Conservation (phyloP, 2,329 filamentous ascomycete genomes). For the Ophiosphaerella korrae region DNA sequence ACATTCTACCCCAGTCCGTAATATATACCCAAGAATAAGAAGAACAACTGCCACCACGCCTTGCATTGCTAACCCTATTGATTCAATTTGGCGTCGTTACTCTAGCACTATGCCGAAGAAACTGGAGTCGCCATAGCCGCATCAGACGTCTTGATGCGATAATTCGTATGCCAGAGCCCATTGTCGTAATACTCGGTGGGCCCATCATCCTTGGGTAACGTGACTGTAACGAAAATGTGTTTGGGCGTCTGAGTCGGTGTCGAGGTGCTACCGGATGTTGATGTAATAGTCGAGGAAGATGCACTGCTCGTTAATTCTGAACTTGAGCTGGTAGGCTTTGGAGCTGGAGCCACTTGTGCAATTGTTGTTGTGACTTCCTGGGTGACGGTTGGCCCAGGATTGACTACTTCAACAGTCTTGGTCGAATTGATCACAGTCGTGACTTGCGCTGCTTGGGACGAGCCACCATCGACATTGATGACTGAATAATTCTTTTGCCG, state of each 20-base stretch:
- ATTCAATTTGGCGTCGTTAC: background rate
- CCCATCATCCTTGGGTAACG: conserved; percentile 27
- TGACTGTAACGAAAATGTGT: conserved; percentile 38
- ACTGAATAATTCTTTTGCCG: conserved; percentile 44
- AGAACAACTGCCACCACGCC: background rate
- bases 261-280: conserved; percentile 14
- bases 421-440: conserved; percentile 32
- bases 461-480: conserved; percentile 49
- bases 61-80: conserved; percentile 6
- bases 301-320: conserved; percentile 16
- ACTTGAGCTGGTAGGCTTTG: conserved; percentile 16
- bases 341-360: conserved; percentile 12
- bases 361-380: conserved; percentile 30
- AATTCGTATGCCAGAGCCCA: conserved; percentile 53
- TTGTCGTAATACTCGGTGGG: conserved; percentile 51
- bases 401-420: conserved; percentile 33
- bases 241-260: conserved; percentile 21
- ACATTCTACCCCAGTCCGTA: no score
- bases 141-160: conserved; percentile 44
- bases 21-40: background rate
- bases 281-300: conserved; percentile 5
- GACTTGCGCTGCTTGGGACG: conserved; percentile 22
- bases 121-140: conserved; percentile 9
- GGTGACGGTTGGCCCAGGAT: conserved; percentile 29
- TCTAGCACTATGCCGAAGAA: conserved; percentile 6